Conservation (phyloP, 192 early-diverging fungal genomes). For the Umbelopsis sp. region DNA sequence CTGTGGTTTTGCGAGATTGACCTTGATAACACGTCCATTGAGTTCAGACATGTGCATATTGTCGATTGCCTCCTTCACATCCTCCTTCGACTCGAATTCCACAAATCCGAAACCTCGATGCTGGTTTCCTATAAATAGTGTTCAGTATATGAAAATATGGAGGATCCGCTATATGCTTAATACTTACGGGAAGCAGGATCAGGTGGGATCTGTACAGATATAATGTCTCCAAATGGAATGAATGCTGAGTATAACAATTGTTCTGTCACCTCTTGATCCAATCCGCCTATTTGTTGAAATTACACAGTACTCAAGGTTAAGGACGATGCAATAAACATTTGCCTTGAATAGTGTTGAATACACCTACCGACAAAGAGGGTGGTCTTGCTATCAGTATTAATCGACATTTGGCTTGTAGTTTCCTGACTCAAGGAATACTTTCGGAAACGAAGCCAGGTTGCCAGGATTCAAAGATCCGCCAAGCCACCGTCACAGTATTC, state of each 20-base stretch:
- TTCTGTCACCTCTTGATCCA: constrained; percentile 80
- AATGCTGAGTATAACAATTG: constrained; percentile 85
- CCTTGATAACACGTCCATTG: constrained; percentile 87
- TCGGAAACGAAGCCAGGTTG: not conserved
- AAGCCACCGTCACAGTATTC: not conserved
- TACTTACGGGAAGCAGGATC: constrained; percentile 75
- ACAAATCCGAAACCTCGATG: constrained; percentile 97
- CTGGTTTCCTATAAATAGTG: constrained; percentile 42
- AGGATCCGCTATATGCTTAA: not conserved
- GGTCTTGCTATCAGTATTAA: constrained; percentile 39
- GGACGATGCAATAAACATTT: not conserved
- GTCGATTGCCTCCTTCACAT: constrained; percentile 87
- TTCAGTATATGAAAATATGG: not conserved
- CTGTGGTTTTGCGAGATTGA: constrained; percentile 76
- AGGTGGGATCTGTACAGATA: constrained; percentile 81
- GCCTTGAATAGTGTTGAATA: not conserved
- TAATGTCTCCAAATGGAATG: constrained; percentile 96
- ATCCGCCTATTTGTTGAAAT: constrained; percentile 59
- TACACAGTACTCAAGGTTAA: not conserved
- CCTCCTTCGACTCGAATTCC: constrained; percentile 84
- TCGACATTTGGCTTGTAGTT: constrained; percentile 15
- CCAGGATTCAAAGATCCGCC: not conserved
- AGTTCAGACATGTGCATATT: constrained; percentile 94
- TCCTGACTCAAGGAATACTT: not conserved
- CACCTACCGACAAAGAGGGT: constrained; percentile 50